Conservation (phyloP, 2,329 filamentous ascomycete genomes). For the Neofusicoccum kwambonambiense region DNA sequence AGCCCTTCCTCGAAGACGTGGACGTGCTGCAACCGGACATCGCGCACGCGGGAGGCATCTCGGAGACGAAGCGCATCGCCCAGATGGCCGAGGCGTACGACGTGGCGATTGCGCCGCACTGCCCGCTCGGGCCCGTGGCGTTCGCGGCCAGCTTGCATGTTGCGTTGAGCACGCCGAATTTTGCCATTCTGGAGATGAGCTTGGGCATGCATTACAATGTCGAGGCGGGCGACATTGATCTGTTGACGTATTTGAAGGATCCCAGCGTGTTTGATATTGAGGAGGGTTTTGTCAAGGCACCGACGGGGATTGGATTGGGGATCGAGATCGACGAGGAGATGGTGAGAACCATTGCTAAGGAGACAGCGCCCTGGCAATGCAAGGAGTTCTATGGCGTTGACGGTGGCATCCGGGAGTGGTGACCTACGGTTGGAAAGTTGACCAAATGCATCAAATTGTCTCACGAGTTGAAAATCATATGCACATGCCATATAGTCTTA, state of each 20-base stretch:
- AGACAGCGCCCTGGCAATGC: constrained; percentile 59
- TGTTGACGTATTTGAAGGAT: constrained; percentile 64
- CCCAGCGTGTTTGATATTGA: constrained; percentile 64
- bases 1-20: constrained; percentile 68
- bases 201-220: constrained; percentile 76
- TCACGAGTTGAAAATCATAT: no score
- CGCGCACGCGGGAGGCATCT: constrained; percentile 69
- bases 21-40: constrained; percentile 75
- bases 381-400: constrained; percentile 44
- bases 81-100: constrained; percentile 72
- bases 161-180: constrained; percentile 58
- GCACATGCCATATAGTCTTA: no score
- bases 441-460: no score
- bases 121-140: constrained; percentile 69
- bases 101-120: constrained; percentile 70
- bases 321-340: constrained; percentile 69
- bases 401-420: background rate
- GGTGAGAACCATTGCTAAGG: constrained; percentile 59
- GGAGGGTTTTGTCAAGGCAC: constrained; percentile 62
- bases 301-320: constrained; percentile 61
- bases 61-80: constrained; percentile 67
- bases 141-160: constrained; percentile 71
- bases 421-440: background rate
- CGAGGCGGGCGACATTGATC: constrained; percentile 31
- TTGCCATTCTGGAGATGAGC: constrained; percentile 76